Percentiles rank a stretch among this genome's conserved stretches.
phyloP scores from a whole-genome alignment of 495 filamentous ascomycete species.

The Penicillium robsamsonii region DNA sequence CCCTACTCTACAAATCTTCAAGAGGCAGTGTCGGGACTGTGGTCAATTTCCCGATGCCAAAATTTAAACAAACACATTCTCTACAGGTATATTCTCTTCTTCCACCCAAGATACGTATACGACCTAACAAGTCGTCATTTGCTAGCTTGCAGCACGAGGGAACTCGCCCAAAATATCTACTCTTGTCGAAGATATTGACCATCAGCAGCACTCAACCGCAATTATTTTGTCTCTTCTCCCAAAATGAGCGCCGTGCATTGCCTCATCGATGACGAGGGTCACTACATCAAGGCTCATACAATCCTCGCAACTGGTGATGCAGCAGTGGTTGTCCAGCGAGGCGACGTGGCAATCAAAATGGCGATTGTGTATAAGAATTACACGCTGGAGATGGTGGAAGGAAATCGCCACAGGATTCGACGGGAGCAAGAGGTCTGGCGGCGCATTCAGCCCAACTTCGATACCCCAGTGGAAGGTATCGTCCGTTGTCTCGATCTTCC shows the following conservation, averaged over 20 bases:
- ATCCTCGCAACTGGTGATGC: not conserved
- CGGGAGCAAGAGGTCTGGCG: not conserved
- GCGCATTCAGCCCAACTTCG: not conserved
- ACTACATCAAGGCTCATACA: not conserved
- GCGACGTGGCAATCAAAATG: conserved; percentile 1
- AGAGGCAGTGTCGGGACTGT: too few species aligned
- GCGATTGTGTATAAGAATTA: not conserved
- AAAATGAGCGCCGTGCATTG: not conserved
- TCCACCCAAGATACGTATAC: too few species aligned
- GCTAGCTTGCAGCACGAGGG: not conserved
- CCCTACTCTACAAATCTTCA: too few species aligned
- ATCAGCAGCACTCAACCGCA: not conserved
- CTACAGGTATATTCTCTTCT: too few species aligned
- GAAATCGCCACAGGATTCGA: not conserved
- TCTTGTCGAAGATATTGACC: not conserved
- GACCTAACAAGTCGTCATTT: not conserved
- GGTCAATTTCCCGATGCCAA: too few species aligned
- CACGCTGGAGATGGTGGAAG: not conserved
- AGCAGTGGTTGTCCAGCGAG: not conserved
- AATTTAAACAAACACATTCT: too few species aligned
- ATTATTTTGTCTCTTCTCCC: not conserved
- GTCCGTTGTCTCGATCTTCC: not conserved
- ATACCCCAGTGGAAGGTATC: not conserved
- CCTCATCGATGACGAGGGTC: not conserved
- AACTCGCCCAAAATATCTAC: not conserved